A percentile compares a stretch with the other conserved stretches of the same genome.
phyloP scores from a whole-genome alignment of 768 basidiomycete species.

The Leccinellum albellum region DNA sequence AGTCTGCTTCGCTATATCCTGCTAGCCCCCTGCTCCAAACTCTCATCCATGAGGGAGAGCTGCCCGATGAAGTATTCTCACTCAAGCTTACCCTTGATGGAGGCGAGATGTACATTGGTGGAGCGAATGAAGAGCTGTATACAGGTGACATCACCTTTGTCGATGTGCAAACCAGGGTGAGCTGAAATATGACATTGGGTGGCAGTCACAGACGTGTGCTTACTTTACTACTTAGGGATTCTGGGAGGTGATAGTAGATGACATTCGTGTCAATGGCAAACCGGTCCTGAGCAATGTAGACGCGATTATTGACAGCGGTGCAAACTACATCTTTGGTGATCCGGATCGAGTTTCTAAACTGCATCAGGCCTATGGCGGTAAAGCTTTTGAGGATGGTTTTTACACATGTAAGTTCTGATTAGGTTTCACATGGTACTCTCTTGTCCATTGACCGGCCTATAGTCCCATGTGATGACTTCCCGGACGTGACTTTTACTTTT shows the following conservation, averaged over 20 bases:
- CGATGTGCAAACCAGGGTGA: neutral
- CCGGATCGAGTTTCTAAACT: neutral
- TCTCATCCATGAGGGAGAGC: neutral
- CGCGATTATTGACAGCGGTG: neutral
- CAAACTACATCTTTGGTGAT: neutral
- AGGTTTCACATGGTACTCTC: neutral
- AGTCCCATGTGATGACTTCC: neutral
- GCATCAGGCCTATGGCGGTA: neutral
- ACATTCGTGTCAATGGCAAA: neutral
- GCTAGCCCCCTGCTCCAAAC: neutral
- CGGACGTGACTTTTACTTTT: neutral
- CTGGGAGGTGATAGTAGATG: neutral
- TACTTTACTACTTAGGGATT: neutral
- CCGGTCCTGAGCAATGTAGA: neutral
- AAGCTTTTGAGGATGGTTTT: neutral
- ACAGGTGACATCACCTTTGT: neutral
- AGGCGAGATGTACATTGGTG: neutral
- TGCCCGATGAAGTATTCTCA: neutral
- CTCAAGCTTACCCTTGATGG: neutral
- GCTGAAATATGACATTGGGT: neutral
- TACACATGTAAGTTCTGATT: neutral
- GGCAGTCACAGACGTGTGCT: neutral
- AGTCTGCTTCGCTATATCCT: neutral
- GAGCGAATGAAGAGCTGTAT: neutral
- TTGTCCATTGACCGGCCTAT: neutral